Evolutionary conservation across 2,329 filamentous ascomycete species (phyloP), one percentile per base, ranked within the genome.

Genomic region (Annulohypoxylon truncatum): DNA sequence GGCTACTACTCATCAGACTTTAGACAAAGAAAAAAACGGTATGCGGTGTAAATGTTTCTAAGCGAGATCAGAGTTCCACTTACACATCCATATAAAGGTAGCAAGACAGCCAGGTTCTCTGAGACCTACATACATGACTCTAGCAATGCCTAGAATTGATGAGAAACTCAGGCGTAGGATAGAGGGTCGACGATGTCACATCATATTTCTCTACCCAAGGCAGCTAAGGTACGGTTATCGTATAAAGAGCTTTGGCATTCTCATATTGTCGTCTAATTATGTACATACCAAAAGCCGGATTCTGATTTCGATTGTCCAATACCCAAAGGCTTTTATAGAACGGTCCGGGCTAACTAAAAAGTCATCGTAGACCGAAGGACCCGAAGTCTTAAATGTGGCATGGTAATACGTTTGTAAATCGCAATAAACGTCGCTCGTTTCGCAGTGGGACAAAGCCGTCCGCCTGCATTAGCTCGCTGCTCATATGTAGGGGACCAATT

Each of bases 401-500:
- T 35, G 40, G 35, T 35, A 24, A 62, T 66, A 53, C 56, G 28
- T 42, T 42, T 65, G 58, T 40, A 66, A 66, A 68, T 68, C 66
- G 55, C 44, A 68, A 68, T 68, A 46, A 56, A 61, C 55, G 10
- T 38, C 54, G 58, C 31, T 66, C 22, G 35, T 59, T 57, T 66
- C 58, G 15, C 22, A 50, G 40, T 59, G 59, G 52, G 33, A 60
- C 38, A 33, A 61, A 44, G n/a, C 35, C 29, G 46, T 31, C 44
- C 44, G 40, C 58, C 38, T 68, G 66, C 66, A 66, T 68, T 68
- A 68, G 62, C 53, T 60, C 52, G 29, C 42, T 60, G 38, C 54
- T 50, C 10, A 51, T 24, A n/a, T n/a, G n/a, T n/a, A 31, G 20
- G 52, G 33, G 38, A 6, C 35, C 13, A 54, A 48, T 46, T 60